phyloP scores from a whole-genome alignment of 805 yeast species.

The Ogataea ganodermae region DNA sequence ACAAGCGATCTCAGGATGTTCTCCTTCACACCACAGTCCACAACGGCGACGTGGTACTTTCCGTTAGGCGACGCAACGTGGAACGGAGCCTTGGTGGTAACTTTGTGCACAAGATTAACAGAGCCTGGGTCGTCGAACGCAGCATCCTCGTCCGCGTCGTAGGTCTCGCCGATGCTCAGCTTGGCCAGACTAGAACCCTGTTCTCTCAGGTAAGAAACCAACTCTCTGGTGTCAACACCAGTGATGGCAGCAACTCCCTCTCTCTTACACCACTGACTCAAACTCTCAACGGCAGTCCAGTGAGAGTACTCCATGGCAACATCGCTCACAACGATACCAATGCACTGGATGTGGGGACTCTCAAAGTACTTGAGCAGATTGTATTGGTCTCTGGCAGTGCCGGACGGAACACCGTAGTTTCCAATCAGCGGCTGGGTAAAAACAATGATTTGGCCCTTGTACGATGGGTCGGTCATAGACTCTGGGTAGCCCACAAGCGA shows the following conservation, averaged over 20 bases:
- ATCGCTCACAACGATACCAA: conserved; percentile 95
- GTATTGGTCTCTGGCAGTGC: conserved; percentile 75
- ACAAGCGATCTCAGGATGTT: conserved; percentile 93
- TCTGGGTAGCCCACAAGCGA: conserved; percentile 98
- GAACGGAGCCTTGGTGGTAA: conserved; percentile 94
- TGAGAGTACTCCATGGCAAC: conserved; percentile 96
- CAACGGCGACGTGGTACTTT: conserved; percentile 80
- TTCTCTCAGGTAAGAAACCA: conserved; percentile 91
- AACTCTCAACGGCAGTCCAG: conserved; percentile 98
- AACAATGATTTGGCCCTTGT: conserved; percentile 93
- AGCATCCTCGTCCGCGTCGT: conserved; percentile 88
- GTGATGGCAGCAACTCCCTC: conserved; percentile 95
- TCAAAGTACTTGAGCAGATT: conserved; percentile 89
- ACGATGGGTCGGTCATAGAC: conserved; percentile 98
- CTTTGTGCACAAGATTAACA: conserved; percentile 87
- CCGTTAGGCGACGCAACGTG: conserved; percentile 68
- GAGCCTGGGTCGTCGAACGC: conserved; percentile 90
- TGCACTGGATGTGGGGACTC: conserved; percentile 87
- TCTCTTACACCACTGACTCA: conserved; percentile 94
- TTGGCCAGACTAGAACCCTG: conserved; percentile 93
- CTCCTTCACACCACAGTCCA: conserved; percentile 99
- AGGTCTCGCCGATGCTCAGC: conserved; percentile 86
- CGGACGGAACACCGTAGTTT: conserved; percentile 96
- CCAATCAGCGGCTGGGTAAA: conserved; percentile 98
- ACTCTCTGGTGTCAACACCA: conserved; percentile 96